These are phyloP conservation scores for Aspergillus fijiensis DNA, from an alignment of 2,329 filamentous ascomycete species.

Conservation along the genomic window DNA sequence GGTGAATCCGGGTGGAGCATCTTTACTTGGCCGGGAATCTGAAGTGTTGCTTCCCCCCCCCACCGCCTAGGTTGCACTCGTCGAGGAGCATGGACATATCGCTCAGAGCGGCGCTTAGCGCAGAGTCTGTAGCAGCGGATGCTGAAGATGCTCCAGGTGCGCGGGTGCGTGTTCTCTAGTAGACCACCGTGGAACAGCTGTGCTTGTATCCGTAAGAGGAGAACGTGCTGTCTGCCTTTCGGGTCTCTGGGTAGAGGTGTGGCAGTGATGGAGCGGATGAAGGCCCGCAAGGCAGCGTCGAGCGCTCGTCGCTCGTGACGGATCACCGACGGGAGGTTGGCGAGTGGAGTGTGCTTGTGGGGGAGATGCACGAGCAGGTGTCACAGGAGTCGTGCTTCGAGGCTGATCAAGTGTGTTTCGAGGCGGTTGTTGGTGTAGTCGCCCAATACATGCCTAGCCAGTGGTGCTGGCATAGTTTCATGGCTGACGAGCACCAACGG, in stretches of 20 bases:
- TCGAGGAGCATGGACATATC: conserved; percentile 1
- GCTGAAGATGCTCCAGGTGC: background rate
- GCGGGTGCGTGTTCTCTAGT: background rate
- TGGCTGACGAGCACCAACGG: conserved; percentile 9
- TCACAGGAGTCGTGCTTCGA: background rate
- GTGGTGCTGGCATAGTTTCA: conserved; percentile 4
- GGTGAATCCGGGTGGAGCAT: conserved; percentile 19
- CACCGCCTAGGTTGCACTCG: background rate
- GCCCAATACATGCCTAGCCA: background rate
- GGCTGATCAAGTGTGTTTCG: conserved; percentile 13
- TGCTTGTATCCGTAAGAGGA: background rate
- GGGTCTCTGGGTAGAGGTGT: background rate
- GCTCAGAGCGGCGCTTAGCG: background rate
- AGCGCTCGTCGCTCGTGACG: background rate
- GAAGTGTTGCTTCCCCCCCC: background rate
- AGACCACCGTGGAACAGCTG: background rate
- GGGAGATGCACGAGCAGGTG: background rate
- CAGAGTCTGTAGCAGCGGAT: background rate
- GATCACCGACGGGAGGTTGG: no score
- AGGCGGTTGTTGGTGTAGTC: conserved; percentile 1
- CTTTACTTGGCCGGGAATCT: background rate
- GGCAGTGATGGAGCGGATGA: background rate
- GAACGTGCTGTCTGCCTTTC: background rate
- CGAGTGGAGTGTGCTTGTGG: background rate
- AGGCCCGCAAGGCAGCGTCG: background rate